phyloP scores from a whole-genome alignment of 768 basidiomycete species.

The Boletus reticuloceps region DNA sequence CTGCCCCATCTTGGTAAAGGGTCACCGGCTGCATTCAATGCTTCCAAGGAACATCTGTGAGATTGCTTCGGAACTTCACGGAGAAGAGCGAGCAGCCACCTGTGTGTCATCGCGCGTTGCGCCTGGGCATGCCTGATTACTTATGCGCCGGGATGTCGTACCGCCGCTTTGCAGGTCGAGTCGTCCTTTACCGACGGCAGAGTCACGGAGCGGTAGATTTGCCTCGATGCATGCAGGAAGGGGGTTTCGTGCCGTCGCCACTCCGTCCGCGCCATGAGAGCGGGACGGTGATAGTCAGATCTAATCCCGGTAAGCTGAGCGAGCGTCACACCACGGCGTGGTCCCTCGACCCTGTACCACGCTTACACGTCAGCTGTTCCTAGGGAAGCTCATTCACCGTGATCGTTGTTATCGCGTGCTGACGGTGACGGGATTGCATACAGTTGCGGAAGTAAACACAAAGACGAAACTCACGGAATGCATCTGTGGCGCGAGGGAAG shows the following conservation, averaged over 20 bases:
- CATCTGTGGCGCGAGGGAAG: background rate
- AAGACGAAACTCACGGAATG: background rate
- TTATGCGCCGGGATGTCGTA: background rate
- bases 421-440: background rate
- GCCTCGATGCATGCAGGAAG: background rate
- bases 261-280: background rate
- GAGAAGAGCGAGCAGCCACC: background rate
- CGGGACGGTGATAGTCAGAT: slow-evolving; percentile 3
- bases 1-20: background rate
- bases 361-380: background rate
- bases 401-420: background rate
- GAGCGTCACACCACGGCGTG: background rate
- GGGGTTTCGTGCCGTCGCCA: background rate
- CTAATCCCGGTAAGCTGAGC: background rate
- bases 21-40: background rate
- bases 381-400: background rate
- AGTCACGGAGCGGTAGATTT: background rate
- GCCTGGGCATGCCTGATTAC: background rate
- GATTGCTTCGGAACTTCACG: background rate
- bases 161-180: slow-evolving; percentile 3
- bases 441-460: background rate
- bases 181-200: slow-evolving; percentile 6
- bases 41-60: background rate
- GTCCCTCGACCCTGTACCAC: background rate
- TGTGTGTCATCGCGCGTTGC: slow-evolving; percentile 1